A percentile compares a stretch with the other conserved stretches of the same genome.
Evolutionary conservation across 2,329 filamentous ascomycete species (phyloP).

Genomic region (Endoconidiophora polonica): DNA sequence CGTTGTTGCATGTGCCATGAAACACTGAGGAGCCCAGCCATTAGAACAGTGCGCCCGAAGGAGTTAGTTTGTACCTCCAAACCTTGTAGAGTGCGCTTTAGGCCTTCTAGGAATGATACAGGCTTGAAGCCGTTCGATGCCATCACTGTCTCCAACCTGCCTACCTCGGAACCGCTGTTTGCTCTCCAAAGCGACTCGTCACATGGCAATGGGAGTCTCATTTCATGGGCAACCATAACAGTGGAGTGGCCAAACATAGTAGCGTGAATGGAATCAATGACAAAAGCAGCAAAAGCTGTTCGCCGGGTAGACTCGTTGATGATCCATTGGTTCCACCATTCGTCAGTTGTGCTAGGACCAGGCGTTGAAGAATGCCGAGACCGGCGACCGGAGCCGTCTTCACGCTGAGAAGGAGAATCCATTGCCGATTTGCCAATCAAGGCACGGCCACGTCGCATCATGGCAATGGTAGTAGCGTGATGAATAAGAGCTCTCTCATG

Average conservation of each 20-base stretch:
- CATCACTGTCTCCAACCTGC: slow-evolving; percentile 64
- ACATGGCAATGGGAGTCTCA: slow-evolving; percentile 78
- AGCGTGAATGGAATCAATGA: slow-evolving; percentile 88
- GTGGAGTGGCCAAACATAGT: slow-evolving; percentile 97
- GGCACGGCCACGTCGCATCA: slow-evolving; percentile 88
- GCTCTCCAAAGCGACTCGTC: slow-evolving; percentile 89
- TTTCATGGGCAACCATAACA: slow-evolving; percentile 92
- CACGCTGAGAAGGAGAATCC: slow-evolving; percentile 63
- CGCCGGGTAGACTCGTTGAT: slow-evolving; percentile 80
- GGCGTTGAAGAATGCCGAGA: slow-evolving; percentile 47
- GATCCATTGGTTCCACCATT: slow-evolving; percentile 95
- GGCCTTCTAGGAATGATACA: slow-evolving; percentile 73
- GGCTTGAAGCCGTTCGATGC: slow-evolving; percentile 69
- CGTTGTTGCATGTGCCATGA: slow-evolving; percentile 97
- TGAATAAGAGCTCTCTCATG: slow-evolving; percentile 95
- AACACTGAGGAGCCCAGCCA: slow-evolving; percentile 84
- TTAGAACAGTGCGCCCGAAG: slow-evolving; percentile 82
- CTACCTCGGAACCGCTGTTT: slow-evolving; percentile 72
- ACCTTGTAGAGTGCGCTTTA: slow-evolving; percentile 78
- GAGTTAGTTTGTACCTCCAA: slow-evolving; percentile 78
- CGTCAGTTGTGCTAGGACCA: slow-evolving; percentile 53
- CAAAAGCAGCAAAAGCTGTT: slow-evolving; percentile 83
- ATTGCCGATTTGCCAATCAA: slow-evolving; percentile 68
- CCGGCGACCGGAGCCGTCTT: slow-evolving; percentile 31
- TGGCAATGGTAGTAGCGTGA: slow-evolving; percentile 82